Base-by-base conservation (phyloP, 305 asterid species). In the Fraxinus ornus region DNA sequence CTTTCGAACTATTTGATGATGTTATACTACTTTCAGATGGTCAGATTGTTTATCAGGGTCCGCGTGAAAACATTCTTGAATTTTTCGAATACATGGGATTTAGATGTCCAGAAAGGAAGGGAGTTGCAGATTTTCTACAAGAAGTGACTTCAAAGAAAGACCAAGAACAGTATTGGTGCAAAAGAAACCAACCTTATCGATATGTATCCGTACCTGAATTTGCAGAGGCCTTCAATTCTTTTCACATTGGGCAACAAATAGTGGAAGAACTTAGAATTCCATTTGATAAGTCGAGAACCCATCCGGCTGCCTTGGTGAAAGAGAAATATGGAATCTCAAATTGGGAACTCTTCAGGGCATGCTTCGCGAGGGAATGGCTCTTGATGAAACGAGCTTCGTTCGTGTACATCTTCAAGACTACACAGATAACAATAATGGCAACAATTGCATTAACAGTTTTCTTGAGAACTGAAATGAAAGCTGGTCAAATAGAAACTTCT, bases 401-500 rank as follows among this genome's bases (percentile, higher is more conserved):
- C 9, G 15, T 90, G 2, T 89, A 85, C 81, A 87, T 89, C 1
- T 89, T 90, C 75, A 89, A 89, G 66, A 91, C 95, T 5, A 49
- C 86, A 1, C 97, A 94, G 84, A 93, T 94, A 66, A 92, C 91
- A 1, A 89, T 93, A 80, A 90, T 93, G 97, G 93, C 97, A 0
- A 75, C 84, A 0, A 89, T 92, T 64, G 90, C 98, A 3, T 72
- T 91, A 36, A 92, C 98, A 0, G 89, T 89, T 44, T 90, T 90
- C 77, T 77, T 90, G 22, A 86, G 92, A 71, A 86, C 90, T 49
- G 83, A 89, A 41, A 90, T 90, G 92, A 84, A 83, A 79, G 60
- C 83, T 75, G 92, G 97, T 0, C 24, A 32, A 60, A 74, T 93
- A 0, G 83, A 75, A 21, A 89, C 85, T 77, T 83, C 90, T 2